A percentile compares a stretch with the other conserved stretches of the same genome.
phyloP scores from a whole-genome alignment of 2,329 filamentous ascomycete species.

The Phoma sp. region DNA sequence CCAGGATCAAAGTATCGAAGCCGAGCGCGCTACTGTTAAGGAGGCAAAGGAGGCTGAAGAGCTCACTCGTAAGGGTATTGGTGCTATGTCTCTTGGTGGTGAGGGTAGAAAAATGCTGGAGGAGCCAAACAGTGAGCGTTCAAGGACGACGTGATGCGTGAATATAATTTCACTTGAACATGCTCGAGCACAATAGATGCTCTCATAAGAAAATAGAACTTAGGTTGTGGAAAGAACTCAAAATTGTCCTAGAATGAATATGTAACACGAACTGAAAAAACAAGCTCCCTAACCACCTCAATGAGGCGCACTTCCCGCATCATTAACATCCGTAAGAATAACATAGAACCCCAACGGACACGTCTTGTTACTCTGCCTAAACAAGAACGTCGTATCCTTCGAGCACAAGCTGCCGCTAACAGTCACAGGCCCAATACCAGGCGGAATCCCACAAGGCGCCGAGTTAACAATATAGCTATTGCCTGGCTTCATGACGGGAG shows the following conservation, averaged over 20 bases:
- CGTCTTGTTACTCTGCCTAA: constrained; percentile 27
- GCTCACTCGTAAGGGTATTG: neutral
- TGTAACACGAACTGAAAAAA: neutral
- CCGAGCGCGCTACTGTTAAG: neutral
- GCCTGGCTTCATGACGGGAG: constrained; percentile 28
- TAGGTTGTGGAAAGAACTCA: no score
- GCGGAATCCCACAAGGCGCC: constrained; percentile 29
- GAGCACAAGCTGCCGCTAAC: constrained; percentile 32
- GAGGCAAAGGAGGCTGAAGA: neutral
- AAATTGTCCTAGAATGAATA: neutral
- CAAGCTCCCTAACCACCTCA: no score
- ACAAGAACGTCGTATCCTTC: constrained; percentile 29
- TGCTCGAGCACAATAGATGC: no score
- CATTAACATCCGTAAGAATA: constrained; percentile 28
- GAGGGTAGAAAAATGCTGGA: neutral
- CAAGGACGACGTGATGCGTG: neutral
- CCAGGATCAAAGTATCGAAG: neutral
- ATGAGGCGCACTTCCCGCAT: neutral
- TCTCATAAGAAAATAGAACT: no score
- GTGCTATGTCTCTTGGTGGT: neutral
- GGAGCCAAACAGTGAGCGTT: neutral
- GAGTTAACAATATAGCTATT: constrained; percentile 34
- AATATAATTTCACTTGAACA: neutral
- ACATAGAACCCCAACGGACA: constrained; percentile 39
- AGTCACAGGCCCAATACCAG: constrained; percentile 24